Conservation (phyloP, 805 yeast genomes). For the Candida odintsovae region DNA sequence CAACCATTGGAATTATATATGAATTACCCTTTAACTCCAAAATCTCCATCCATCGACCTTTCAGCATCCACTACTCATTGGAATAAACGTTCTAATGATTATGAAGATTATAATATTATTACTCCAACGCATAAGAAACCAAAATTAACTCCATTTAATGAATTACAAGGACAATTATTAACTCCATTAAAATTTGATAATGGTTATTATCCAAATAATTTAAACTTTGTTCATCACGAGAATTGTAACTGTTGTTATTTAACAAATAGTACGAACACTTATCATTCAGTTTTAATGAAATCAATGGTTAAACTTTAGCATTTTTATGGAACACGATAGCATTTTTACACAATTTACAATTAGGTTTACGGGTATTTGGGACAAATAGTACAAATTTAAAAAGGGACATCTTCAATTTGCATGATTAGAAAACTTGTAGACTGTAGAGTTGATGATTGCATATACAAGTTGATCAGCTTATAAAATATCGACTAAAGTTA, state of each 20-base stretch:
- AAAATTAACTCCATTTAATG: not conserved
- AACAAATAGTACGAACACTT: conserved; percentile 17
- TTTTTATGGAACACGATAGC: not conserved
- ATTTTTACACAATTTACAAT: not conserved
- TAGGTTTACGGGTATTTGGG: not conserved
- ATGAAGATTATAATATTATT: not conserved
- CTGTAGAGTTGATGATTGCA: too few relatives aligned
- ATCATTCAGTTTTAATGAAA: conserved; percentile 8
- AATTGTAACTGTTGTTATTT: conserved; percentile 16
- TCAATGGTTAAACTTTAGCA: not conserved
- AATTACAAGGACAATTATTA: not conserved
- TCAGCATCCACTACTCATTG: not conserved
- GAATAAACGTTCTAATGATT: not conserved
- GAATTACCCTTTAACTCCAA: conserved; percentile 18
- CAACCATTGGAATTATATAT: not conserved
- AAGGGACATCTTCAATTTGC: not conserved
- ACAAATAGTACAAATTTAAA: too few relatives aligned
- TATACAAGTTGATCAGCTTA: too few relatives aligned
- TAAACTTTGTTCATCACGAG: not conserved
- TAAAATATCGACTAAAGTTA: too few relatives aligned
- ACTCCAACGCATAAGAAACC: not conserved
- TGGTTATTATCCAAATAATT: not conserved
- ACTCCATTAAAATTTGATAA: not conserved
- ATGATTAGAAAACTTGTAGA: not conserved
- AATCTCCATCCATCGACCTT: conserved; percentile 15